Percentiles rank a stretch among this genome's conserved stretches.
These are phyloP conservation scores for Plasmodium cynomolgi DNA, from an alignment of 169 alveolate species.

Conservation along the genomic window DNA sequence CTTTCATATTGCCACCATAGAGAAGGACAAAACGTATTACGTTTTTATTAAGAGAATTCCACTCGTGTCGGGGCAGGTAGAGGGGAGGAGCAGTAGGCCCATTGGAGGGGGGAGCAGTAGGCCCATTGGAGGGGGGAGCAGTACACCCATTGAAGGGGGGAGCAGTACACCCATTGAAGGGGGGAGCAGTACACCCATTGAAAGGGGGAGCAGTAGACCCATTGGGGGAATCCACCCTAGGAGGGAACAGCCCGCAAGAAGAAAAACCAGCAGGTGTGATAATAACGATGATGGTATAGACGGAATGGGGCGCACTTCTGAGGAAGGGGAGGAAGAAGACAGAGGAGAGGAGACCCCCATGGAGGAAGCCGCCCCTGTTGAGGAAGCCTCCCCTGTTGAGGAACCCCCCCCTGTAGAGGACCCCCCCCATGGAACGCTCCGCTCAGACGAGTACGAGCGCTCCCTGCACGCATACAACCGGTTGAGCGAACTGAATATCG, in stretches of 20 bases:
- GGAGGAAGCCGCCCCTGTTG: background rate
- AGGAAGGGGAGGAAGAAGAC: background rate
- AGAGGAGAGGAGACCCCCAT: background rate
- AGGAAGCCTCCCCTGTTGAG: background rate
- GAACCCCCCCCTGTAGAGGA: background rate
- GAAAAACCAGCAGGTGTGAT: background rate
- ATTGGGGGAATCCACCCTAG: background rate
- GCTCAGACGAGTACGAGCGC: background rate
- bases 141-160: no score
- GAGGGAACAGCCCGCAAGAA: background rate
- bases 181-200: background rate
- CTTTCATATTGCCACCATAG: slow-evolving; percentile 17
- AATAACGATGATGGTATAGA: background rate
- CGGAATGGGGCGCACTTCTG: background rate
- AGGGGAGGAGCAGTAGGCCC: background rate
- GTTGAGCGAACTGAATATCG: background rate
- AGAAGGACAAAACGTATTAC: slow-evolving; percentile 46
- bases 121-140: no score
- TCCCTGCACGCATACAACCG: background rate
- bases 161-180: background rate
- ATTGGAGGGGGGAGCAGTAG: background rate
- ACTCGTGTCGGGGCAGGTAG: background rate
- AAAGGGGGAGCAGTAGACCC: background rate
- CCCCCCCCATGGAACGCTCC: background rate
- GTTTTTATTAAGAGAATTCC: slow-evolving; percentile 35